A percentile compares a stretch with the other conserved stretches of the same genome.
These are phyloP conservation scores for Hymenoscyphus infarciens DNA, from an alignment of 2,329 filamentous ascomycete genomes.

Conservation along the genomic window DNA sequence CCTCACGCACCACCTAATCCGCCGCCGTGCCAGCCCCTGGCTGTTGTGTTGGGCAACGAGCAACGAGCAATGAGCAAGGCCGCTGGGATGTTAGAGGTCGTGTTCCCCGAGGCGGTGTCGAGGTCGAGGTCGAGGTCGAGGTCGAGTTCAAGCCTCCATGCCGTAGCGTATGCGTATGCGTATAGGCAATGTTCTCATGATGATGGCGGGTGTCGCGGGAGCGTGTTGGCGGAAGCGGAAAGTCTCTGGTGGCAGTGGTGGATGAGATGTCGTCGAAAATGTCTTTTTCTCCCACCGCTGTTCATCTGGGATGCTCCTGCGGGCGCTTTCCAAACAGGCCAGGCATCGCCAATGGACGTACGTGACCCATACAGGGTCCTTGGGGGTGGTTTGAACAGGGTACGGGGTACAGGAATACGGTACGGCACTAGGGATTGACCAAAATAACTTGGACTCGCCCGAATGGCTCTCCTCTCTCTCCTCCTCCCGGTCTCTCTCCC, in stretches of 20 bases:
- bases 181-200: background rate
- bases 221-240: background rate
- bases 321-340: background rate
- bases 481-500: background rate
- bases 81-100: background rate
- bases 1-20: too few relatives aligned
- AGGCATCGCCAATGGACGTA: background rate
- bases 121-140: too few relatives aligned
- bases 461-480: background rate
- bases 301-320: background rate
- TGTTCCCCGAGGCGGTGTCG: background rate
- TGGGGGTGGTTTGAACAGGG: background rate
- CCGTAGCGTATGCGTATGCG: too few relatives aligned
- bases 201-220: slow-evolving; percentile 6
- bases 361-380: too few relatives aligned
- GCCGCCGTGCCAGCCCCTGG: background rate
- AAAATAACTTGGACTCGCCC: background rate
- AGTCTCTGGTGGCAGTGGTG: too few relatives aligned
- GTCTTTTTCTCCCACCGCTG: background rate
- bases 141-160: background rate
- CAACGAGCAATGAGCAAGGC: background rate
- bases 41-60: background rate
- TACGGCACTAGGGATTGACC: background rate
- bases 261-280: background rate
- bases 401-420: background rate